Conservation (phyloP, 176 grass and related monocot genomes). For the Cenchrus americanus region DNA sequence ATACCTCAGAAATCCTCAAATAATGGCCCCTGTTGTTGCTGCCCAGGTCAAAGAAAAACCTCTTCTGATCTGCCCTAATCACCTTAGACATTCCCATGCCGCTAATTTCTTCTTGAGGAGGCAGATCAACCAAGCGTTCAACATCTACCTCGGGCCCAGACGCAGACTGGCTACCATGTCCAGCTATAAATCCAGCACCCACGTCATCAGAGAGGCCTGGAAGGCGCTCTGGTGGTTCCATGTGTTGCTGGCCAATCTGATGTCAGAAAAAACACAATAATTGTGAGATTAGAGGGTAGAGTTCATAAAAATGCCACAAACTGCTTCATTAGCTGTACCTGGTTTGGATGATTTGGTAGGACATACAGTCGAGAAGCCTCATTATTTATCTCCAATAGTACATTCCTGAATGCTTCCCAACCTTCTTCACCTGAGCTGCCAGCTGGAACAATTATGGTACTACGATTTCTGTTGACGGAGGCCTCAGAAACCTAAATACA, state of each 20-base stretch:
- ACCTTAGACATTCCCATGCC: slow-evolving; percentile 92
- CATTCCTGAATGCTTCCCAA: slow-evolving; percentile 95
- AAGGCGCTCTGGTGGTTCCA: slow-evolving; percentile 82
- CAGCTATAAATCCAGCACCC: slow-evolving; percentile 97
- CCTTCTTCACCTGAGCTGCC: slow-evolving; percentile 98
- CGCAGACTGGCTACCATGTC: slow-evolving; percentile 69
- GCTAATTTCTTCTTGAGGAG: slow-evolving; percentile 86
- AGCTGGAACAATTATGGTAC: slow-evolving; percentile 94
- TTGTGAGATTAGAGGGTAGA: background rate
- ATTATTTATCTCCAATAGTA: slow-evolving; percentile 88
- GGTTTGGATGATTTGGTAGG: slow-evolving; percentile 69
- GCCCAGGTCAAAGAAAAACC: slow-evolving; percentile 97
- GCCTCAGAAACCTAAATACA: slow-evolving; percentile 83
- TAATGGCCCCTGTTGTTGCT: slow-evolving; percentile 97
- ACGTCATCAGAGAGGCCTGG: slow-evolving; percentile 97
- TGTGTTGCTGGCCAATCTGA: slow-evolving; percentile 63
- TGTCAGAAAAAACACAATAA: background rate
- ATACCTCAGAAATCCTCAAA: slow-evolving; percentile 96
- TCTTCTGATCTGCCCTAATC: slow-evolving; percentile 96
- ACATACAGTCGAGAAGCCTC: slow-evolving; percentile 71
- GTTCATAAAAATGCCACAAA: slow-evolving; percentile 10
- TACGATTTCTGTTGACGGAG: slow-evolving; percentile 95
- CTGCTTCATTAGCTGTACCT: slow-evolving; percentile 41
- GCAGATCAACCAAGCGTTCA: slow-evolving; percentile 76
- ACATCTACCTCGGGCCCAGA: slow-evolving; percentile 75